Evolutionary conservation across 1,284 basidiomycete genomes (phyloP).

Genomic region (Omphalotus olearius): DNA sequence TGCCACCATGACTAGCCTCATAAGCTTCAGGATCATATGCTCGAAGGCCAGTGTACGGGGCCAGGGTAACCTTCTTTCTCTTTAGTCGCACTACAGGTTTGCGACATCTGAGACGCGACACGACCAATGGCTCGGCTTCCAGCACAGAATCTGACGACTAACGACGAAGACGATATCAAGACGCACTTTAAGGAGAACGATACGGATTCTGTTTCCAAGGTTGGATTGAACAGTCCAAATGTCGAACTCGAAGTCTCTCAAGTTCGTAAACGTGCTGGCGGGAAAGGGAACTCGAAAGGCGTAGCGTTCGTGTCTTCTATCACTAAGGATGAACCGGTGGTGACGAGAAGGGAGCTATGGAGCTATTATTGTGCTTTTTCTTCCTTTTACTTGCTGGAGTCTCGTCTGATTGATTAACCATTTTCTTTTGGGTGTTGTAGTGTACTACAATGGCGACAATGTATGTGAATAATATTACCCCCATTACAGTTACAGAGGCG

Average conservation of each 20-base stretch:
- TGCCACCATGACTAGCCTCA: no score
- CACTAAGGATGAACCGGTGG: conserved; percentile 47
- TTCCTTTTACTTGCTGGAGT: neutral
- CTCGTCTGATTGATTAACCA: neutral
- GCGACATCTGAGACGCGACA: no score
- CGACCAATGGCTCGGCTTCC: conserved; percentile 9
- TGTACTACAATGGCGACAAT: conserved; percentile 72
- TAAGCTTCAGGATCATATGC: no score
- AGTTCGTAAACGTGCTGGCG: neutral
- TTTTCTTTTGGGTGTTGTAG: conserved; percentile 26
- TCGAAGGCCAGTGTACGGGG: no score
- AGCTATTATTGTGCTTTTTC: conserved; percentile 58
- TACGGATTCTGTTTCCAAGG: no score
- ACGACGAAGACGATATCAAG: conserved; percentile 2
- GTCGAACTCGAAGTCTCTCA: neutral
- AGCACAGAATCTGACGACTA: conserved; percentile 6
- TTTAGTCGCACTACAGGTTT: no score
- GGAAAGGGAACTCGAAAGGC: neutral
- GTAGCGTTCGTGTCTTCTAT: conserved; percentile 32
- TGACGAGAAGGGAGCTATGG: conserved; percentile 64
- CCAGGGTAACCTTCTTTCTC: no score
- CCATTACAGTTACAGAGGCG: neutral
- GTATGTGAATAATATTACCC: conserved; percentile 31
- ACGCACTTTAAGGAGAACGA: neutral
- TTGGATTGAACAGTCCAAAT: neutral